These are phyloP conservation scores for Eleusine coracana DNA, from an alignment of 176 grass and related monocot species.

Conservation along the genomic window DNA sequence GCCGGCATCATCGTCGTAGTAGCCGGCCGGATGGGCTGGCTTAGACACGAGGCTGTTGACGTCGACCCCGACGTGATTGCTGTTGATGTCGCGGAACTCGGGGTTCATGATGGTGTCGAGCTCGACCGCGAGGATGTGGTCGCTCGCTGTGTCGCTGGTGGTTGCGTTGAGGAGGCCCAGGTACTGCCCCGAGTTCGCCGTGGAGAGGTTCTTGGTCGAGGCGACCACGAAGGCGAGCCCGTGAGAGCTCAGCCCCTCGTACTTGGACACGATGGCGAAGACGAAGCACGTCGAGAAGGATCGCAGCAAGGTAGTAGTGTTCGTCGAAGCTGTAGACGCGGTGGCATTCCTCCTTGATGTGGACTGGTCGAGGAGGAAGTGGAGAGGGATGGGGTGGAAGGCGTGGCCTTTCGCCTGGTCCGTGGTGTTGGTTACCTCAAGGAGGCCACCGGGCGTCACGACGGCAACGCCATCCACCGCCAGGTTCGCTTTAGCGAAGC, in stretches of 20 bases:
- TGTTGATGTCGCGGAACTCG: conserved; percentile 39
- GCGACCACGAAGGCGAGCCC: conserved; percentile 28
- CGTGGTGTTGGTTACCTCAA: conserved; percentile 32
- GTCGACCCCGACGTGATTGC: conserved; percentile 50
- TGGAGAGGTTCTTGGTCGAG: conserved; percentile 12
- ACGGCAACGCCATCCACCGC: conserved; percentile 21
- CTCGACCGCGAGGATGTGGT: conserved; percentile 47
- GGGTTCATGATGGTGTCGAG: conserved; percentile 45
- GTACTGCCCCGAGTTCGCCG: conserved; percentile 29
- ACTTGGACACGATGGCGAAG: background rate
- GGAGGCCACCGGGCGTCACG: conserved; percentile 22
- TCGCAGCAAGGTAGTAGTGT: background rate
- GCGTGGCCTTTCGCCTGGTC: conserved; percentile 26
- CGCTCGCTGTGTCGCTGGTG: background rate
- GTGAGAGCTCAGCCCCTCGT: conserved; percentile 8
- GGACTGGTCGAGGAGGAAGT: background rate
- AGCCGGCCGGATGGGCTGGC: conserved; percentile 2
- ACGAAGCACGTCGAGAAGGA: conserved; percentile 26
- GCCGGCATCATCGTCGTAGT: conserved; percentile 7
- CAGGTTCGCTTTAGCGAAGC: conserved; percentile 25
- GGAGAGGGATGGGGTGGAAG: conserved; percentile 19
- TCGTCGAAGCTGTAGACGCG: background rate
- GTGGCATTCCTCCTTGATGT: too few relatives aligned
- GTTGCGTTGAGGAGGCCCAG: background rate
- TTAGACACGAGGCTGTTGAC: conserved; percentile 41